Evolutionary conservation across 116 monocot species (phyloP).

Genomic region (Phalaenopsis hybrid): DNA sequence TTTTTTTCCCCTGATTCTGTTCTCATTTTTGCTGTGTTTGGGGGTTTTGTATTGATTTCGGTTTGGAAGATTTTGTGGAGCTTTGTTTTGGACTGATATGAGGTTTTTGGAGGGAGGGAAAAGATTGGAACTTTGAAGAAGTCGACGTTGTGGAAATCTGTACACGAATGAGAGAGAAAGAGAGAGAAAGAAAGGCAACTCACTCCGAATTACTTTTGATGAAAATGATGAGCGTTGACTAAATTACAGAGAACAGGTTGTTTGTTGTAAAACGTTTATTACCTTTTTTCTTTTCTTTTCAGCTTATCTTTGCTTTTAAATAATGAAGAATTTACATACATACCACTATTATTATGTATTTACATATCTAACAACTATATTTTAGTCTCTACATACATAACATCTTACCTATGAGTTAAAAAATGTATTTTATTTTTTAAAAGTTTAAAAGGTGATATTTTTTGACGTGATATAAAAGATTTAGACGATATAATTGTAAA

Average conservation of each 20-base stretch:
- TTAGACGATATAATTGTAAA: no score
- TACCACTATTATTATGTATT: no score
- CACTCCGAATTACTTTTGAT: conserved; percentile 1
- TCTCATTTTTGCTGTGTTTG: background rate
- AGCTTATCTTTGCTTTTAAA: no score
- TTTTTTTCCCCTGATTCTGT: background rate
- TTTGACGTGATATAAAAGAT: no score
- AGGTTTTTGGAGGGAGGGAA: background rate
- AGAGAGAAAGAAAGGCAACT: background rate
- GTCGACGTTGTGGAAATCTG: background rate
- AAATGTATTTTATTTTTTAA: no score
- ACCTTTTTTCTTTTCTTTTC: no score
- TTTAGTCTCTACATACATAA: no score
- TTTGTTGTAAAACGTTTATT: no score
- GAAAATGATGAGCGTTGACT: background rate
- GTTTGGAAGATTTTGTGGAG: background rate
- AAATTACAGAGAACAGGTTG: background rate
- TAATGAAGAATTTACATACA: no score
- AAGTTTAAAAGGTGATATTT: no score
- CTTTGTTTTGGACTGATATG: background rate
- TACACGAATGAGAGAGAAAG: background rate
- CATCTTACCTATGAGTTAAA: no score
- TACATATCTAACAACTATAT: no score
- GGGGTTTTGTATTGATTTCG: background rate
- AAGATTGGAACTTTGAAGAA: conserved; percentile 8